Evolutionary conservation across 805 yeast genomes (phyloP).

Genomic region (Ogataea nakhonphanomensis): DNA sequence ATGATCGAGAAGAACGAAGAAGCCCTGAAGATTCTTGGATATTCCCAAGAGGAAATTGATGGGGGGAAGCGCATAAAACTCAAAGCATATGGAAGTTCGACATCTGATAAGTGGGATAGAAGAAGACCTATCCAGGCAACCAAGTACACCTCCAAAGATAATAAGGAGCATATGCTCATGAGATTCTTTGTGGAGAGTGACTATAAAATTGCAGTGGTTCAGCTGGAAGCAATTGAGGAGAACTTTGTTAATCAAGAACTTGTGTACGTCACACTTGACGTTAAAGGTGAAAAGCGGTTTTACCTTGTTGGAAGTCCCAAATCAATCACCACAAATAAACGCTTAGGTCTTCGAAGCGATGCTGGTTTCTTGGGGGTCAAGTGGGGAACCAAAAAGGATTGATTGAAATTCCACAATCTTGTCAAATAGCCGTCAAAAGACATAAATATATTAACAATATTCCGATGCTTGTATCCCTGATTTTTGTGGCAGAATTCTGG

Average conservation of each 20-base stretch:
- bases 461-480: neutral
- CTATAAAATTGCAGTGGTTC: constrained; percentile 61
- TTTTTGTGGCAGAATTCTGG: neutral
- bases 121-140: constrained; percentile 80
- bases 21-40: constrained; percentile 54
- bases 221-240: constrained; percentile 74
- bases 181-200: constrained; percentile 81
- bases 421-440: constrained; percentile 6
- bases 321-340: constrained; percentile 40
- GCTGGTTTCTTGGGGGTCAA: constrained; percentile 74
- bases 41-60: constrained; percentile 38
- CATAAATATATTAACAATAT: neutral
- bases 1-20: constrained; percentile 65
- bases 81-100: constrained; percentile 76
- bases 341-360: constrained; percentile 40
- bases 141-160: constrained; percentile 60
- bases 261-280: constrained; percentile 70
- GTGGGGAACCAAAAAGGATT: constrained; percentile 77
- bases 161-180: constrained; percentile 79
- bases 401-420: constrained; percentile 2
- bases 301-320: constrained; percentile 64
- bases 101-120: constrained; percentile 78
- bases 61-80: constrained; percentile 48
- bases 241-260: constrained; percentile 65
- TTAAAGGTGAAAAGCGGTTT: constrained; percentile 64